Evolutionary conservation across 495 filamentous ascomycete genomes (phyloP).

Genomic region (Xylaria scruposa): DNA sequence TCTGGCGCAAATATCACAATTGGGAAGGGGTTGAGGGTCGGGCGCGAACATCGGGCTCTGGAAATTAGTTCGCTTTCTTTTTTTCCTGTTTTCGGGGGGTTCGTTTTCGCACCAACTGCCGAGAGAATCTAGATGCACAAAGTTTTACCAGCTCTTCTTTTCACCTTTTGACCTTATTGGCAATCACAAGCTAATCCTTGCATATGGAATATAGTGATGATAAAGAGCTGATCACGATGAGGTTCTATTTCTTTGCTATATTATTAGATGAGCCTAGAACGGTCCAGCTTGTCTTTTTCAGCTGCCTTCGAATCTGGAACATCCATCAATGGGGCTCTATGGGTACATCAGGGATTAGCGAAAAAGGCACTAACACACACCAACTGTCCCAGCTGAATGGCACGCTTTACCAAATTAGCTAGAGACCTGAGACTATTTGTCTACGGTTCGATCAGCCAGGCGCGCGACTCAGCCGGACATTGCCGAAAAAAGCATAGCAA

Average conservation of each 20-base stretch:
- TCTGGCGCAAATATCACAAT: not conserved
- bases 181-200: not conserved
- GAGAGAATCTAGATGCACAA: not conserved
- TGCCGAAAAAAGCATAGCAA: not conserved
- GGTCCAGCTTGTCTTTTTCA: not conserved
- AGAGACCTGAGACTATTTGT: not conserved
- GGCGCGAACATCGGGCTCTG: not conserved
- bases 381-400: slow-evolving; percentile 5
- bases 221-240: not conserved
- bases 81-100: too few species aligned
- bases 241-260: not conserved
- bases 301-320: not conserved
- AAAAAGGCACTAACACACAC: not conserved
- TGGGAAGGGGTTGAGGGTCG: not conserved
- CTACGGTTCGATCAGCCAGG: not conserved
- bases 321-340: not conserved
- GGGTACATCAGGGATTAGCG: not conserved
- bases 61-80: too few species aligned
- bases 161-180: not conserved
- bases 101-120: not conserved
- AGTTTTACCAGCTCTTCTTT: not conserved
- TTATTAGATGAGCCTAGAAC: not conserved
- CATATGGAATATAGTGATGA: not conserved
- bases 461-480: not conserved
- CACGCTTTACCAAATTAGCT: not conserved